Conservation (phyloP, 129 eudicot species). For the Glebionis coronaria region DNA sequence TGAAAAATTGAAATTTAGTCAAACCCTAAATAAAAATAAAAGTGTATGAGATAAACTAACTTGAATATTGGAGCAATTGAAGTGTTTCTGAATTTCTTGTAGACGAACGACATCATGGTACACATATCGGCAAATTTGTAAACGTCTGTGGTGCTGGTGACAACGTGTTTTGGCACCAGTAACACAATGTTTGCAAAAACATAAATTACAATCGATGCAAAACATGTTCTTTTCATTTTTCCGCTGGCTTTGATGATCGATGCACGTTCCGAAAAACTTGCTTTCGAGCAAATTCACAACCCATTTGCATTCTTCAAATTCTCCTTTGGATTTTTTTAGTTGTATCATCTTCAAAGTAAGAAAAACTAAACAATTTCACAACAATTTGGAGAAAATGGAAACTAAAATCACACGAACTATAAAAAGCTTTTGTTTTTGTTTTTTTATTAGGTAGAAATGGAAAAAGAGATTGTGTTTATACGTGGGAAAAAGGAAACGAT, state of each 20-base stretch:
- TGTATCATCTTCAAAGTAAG: constrained; percentile 23
- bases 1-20: not conserved
- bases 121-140: constrained; percentile 70
- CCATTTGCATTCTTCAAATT: constrained; percentile 44
- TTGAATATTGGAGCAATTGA: constrained; percentile 68
- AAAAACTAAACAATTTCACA: not conserved
- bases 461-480: constrained; percentile 17
- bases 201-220: constrained; percentile 57
- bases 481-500: constrained; percentile 23
- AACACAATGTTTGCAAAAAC: constrained; percentile 64
- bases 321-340: constrained; percentile 7
- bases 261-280: constrained; percentile 52
- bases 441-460: not conserved
- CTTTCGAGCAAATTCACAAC: constrained; percentile 37
- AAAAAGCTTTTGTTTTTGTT: constrained; percentile 2
- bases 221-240: constrained; percentile 66
- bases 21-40: not conserved
- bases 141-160: constrained; percentile 49
- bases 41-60: constrained; percentile 28
- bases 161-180: constrained; percentile 25
- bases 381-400: not conserved
- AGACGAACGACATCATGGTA: constrained; percentile 78
- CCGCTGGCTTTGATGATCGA: constrained; percentile 43
- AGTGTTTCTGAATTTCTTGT: constrained; percentile 56
- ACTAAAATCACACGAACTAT: not conserved